These are phyloP conservation scores for Leishmania guyanensis DNA, from an alignment of 208 protist species.

Conservation along the genomic window DNA sequence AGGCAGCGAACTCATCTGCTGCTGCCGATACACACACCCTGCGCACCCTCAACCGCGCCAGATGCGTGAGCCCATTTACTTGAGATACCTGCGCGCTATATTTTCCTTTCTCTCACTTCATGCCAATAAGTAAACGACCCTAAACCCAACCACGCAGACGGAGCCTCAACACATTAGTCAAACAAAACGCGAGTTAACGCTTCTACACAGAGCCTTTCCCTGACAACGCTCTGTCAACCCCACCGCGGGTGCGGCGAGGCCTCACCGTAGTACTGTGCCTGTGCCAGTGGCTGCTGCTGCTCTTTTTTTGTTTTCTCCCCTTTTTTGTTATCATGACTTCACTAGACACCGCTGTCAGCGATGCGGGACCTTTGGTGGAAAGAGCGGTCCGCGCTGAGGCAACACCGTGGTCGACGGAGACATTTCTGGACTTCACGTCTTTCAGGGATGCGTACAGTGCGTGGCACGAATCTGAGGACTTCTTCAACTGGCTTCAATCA, in stretches of 20 bases:
- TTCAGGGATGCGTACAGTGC: slow-evolving; percentile 15
- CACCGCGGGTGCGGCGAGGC: neutral
- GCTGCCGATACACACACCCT: neutral
- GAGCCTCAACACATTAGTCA: neutral
- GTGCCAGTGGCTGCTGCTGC: neutral
- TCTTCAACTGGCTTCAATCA: slow-evolving; percentile 36
- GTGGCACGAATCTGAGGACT: slow-evolving; percentile 20
- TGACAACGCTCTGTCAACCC: too few species aligned
- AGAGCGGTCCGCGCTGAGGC: neutral
- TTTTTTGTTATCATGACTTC: neutral
- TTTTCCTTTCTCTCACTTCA: neutral
- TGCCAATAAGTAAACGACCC: neutral
- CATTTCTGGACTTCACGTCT: slow-evolving; percentile 13
- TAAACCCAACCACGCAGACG: neutral
- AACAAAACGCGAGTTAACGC: neutral
- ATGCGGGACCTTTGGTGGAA: neutral
- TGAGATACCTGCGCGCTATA: neutral
- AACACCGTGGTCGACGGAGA: slow-evolving; percentile 1
- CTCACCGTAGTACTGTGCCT: neutral
- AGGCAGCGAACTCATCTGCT: too few species aligned
- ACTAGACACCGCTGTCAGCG: neutral
- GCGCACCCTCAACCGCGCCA: neutral
- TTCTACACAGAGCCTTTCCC: neutral
- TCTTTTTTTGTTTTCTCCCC: neutral
- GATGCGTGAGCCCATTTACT: neutral